phyloP scores from a whole-genome alignment of 192 early-diverging fungal genomes.

The Entomortierella beljakovae region DNA sequence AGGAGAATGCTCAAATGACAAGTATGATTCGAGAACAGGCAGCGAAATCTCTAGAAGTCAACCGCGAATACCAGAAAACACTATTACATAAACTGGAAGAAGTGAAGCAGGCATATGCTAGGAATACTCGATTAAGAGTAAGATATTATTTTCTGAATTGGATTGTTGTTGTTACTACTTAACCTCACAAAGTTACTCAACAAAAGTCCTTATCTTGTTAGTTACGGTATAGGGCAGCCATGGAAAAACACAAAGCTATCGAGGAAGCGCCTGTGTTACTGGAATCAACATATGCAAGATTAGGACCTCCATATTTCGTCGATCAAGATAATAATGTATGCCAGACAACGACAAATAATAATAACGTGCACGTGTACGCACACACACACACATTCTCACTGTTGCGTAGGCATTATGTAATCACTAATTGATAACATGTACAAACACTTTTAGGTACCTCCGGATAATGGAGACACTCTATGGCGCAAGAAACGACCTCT shows the following conservation, averaged over 20 bases:
- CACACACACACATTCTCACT: background rate
- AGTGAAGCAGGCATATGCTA: conserved; percentile 59
- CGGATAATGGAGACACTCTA: conserved; percentile 26
- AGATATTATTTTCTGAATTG: conserved; percentile 8
- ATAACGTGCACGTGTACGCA: background rate
- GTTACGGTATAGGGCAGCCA: conserved; percentile 3
- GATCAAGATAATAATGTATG: conserved; percentile 20
- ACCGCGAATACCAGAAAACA: conserved; percentile 58
- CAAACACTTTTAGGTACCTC: conserved; percentile 24
- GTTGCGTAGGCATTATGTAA: background rate
- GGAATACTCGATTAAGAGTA: conserved; percentile 60
- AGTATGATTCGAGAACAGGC: conserved; percentile 5
- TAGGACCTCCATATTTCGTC: conserved; percentile 49
- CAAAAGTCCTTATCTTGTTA: background rate
- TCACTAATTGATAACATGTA: background rate
- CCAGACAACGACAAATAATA: background rate
- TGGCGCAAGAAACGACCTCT: conserved; percentile 5
- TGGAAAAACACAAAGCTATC: conserved; percentile 7
- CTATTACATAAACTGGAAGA: conserved; percentile 55
- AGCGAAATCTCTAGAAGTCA: conserved; percentile 55
- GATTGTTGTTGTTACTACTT: background rate
- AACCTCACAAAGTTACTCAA: background rate
- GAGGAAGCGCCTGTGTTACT: conserved; percentile 20
- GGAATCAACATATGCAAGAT: background rate
- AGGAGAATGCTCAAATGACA: conserved; percentile 12